Evolutionary conservation across 2,329 filamentous ascomycete genomes (phyloP).

Genomic region (Penicillium concentricum): DNA sequence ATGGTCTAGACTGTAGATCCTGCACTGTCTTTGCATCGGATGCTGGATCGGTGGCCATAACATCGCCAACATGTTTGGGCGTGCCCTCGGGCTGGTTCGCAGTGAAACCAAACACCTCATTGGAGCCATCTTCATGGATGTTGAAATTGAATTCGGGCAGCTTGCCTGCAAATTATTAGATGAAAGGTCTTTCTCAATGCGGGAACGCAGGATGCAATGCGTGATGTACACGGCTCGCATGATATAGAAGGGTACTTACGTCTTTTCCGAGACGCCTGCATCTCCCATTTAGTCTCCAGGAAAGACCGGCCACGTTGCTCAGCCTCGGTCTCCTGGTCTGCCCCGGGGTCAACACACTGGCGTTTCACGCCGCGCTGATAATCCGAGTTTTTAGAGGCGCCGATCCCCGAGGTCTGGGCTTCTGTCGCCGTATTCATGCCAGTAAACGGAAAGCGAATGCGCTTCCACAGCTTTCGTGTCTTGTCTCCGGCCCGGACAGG

Average conservation of each 20-base stretch:
- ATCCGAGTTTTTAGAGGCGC: slow-evolving; percentile 26
- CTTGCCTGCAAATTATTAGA: slow-evolving; percentile 20
- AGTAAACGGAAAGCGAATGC: slow-evolving; percentile 39
- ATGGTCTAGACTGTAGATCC: slow-evolving; percentile 9
- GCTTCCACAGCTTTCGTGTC: slow-evolving; percentile 49
- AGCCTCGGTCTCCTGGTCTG: slow-evolving; percentile 8
- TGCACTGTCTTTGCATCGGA: slow-evolving; percentile 13
- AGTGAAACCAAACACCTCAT: neutral
- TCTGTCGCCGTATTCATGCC: slow-evolving; percentile 29
- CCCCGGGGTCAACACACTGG: slow-evolving; percentile 26
- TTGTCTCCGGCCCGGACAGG: slow-evolving; percentile 41
- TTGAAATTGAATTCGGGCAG: slow-evolving; percentile 19
- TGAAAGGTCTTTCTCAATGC: neutral
- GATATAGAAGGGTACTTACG: slow-evolving; percentile 24
- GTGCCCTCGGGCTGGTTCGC: neutral
- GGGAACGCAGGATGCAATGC: no score
- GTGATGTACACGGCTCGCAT: neutral
- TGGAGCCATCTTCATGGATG: slow-evolving; percentile 18
- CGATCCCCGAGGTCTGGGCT: slow-evolving; percentile 36
- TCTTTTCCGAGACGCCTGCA: slow-evolving; percentile 30
- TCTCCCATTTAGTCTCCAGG: slow-evolving; percentile 44
- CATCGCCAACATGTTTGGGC: slow-evolving; percentile 6
- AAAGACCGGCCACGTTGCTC: slow-evolving; percentile 35
- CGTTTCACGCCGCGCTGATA: slow-evolving; percentile 39
- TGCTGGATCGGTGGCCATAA: neutral